Evolutionary conservation across 2,329 filamentous ascomycete species (phyloP), one percentile per base, ranked within the genome.

Genomic region (Capronia epimyces): DNA sequence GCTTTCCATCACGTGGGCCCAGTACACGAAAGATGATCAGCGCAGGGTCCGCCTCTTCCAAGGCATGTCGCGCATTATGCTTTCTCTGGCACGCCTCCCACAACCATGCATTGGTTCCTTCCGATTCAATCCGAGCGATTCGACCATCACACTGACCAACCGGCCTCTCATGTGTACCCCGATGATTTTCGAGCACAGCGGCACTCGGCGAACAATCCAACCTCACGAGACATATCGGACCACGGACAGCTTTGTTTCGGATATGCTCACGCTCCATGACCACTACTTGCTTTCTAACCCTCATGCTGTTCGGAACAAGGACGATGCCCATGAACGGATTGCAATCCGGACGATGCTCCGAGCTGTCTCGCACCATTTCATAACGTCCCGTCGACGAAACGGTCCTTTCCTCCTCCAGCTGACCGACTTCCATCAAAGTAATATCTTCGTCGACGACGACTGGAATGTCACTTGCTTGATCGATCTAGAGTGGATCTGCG

Each of bases 361-460:
- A 63, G 64, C 58, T 6, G 57, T 59, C 25, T 46, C 49, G 40
- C 61, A 43, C 52, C 66, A 56, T 40, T 67, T 53, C 62, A 62
- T 53, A 20, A 56, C 53, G 3, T 49, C 53, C 13, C 64, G 68
- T 50, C 56, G 65, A 21, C 60, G 64, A 10, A 48, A 63, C 20
- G 68, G 68, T 1, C 67, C 67, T 0, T 73, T 70, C 51, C 50
- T 66, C 24, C 60, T 66, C 27, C 59, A 45, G 1, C 62, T 73
- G 8, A 71, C 68, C 6, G 70, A 74, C 52, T 57, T 74, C 12
- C 66, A 73, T 48, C 59, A 60, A 40, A 67, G 66, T 49, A 66
- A 67, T 27, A 62, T 66, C 4, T 53, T 63, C 27, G 60, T 65
- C 13, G 58, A 64, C 42, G 43, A 55, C 1, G 24, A 63, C 1